phyloP scores from a whole-genome alignment of 306 rosid genomes.

The Prunus fruticosa region DNA sequence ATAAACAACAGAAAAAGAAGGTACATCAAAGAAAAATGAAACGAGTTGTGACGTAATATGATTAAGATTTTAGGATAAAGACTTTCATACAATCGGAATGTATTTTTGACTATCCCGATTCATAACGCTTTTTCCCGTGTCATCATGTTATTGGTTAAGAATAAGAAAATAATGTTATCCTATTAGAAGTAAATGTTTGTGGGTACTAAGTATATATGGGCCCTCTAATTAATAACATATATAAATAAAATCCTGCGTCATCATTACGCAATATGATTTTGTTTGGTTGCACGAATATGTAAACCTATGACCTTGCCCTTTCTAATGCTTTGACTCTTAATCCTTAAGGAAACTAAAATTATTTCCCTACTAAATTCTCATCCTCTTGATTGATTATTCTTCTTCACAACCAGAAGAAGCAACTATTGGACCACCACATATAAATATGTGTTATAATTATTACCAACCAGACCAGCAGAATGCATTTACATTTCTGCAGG shows the following conservation, averaged over 20 bases:
- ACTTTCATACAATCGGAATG: no score
- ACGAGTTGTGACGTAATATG: constrained; percentile 13
- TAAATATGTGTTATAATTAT: no score
- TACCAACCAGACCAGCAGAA: no score
- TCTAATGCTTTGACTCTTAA: constrained; percentile 41
- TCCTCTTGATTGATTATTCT: no score
- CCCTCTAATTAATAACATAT: background rate
- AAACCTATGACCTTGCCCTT: constrained; percentile 23
- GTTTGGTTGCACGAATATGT: no score
- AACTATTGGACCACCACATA: no score
- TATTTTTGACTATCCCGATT: rapidly evolving
- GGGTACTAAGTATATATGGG: no score
- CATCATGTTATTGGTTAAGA: rapidly evolving
- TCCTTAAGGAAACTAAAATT: constrained; percentile 35
- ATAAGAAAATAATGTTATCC: no score
- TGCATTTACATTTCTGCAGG: background rate
- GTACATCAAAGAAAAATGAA: background rate
- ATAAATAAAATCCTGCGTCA: background rate
- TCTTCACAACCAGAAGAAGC: no score
- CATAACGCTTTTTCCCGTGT: no score
- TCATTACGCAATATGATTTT: background rate
- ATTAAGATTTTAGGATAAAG: background rate
- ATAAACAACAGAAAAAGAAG: background rate
- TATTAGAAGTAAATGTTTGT: no score
- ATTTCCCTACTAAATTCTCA: background rate